Base-by-base conservation (phyloP, 805 yeast genomes). In the Candida ovalis region DNA sequence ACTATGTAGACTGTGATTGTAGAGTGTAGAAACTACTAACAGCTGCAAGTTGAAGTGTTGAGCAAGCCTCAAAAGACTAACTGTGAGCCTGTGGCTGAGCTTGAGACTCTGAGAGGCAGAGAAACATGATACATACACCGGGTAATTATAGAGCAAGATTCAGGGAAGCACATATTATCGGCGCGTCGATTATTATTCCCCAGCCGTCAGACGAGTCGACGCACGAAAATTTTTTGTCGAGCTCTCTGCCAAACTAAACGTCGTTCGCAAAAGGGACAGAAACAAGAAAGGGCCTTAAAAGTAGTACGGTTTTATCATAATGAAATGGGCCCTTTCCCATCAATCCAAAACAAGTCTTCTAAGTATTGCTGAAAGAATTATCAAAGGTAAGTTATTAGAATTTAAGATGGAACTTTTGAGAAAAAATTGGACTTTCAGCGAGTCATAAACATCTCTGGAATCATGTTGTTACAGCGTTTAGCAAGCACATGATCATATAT, bases 211-310 rank as follows among this genome's bases (percentile, higher is more conserved):
- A 18, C 5, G 4, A 18, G 12, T 35, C 38, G 38, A 35, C 38
- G 38, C 38, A 35, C 38, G 38, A 35, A 35, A 35, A 35, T 35
- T 35, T 35, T 35, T 35, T 35, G 38, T 18, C 22, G 38, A 35
- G 35, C 7, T 17, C 7, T 17, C 15, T 30, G 35, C 35, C 17
- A 35, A 35, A 35, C 6, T 9, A 35, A 17, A 35, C 38, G 38
- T n/a, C 21, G 38, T 10, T 35, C 22, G 19, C 38, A 35, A 18
- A 35, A 30, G 15, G 17, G 35, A 30, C 6, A 17, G 15, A 30
- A 17, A 30, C 35, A 30, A 30, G 15, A 27, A 27, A 27, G 10
- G 12, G 30, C 12, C 30, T 27, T 27, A 8, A 12, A 12, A 27
- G 12, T 12, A 17, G 7, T 10, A 30, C 12, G 35, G 5, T 30